Base-by-base conservation (phyloP, 208 protist genomes). In the Acanthamoeba lugdunensis region DNA sequence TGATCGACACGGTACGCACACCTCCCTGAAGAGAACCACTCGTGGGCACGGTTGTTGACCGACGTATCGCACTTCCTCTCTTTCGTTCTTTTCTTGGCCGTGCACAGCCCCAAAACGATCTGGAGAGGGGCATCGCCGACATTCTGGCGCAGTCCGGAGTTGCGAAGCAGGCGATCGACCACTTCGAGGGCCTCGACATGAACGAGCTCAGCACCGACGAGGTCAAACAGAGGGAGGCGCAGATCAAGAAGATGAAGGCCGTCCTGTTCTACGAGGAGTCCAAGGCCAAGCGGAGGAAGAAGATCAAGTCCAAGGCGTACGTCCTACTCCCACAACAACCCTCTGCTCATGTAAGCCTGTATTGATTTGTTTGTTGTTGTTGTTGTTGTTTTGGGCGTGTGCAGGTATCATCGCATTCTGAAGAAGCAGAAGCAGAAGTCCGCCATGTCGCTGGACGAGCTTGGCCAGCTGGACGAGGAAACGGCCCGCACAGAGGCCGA, bases 281-380 rank as follows among this genome's bases (percentile, higher is more conserved):
- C 28, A 93, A 93, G 69, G 71, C 71, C 54, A 93, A 93, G 90
- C n/a, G 90, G 30, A 54, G 73, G 50, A 93, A 93, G 90, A 93
- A 93, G 54, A 93, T 93, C 69, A 93, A 93, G 90, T 73, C 52
- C 69, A 93, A 93, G 50, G 69, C 63, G 67, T 93, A 93, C 89
- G 69, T 63, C 56, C 3, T 11, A 4, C 82, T 90, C 50, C 58
- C 7, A 65, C 58, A 21, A 21, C 8, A 14, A 37, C 8, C 41
- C 45, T 84, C 75, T n/a, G 23, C 1, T 23, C 9, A 7, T 48
- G 45, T 48, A 48, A 48, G 45, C 45, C 23, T 33, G 30, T 56
- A 56, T 75, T 75, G 2, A 45, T 75, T 18, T 45, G 23, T 85
- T 30, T 56, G 5, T 23, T 33, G 6, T 7, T 85, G 21, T 85